Base-by-base conservation (phyloP, 164 flowering plant genomes). In the Berberis vulgaris region DNA sequence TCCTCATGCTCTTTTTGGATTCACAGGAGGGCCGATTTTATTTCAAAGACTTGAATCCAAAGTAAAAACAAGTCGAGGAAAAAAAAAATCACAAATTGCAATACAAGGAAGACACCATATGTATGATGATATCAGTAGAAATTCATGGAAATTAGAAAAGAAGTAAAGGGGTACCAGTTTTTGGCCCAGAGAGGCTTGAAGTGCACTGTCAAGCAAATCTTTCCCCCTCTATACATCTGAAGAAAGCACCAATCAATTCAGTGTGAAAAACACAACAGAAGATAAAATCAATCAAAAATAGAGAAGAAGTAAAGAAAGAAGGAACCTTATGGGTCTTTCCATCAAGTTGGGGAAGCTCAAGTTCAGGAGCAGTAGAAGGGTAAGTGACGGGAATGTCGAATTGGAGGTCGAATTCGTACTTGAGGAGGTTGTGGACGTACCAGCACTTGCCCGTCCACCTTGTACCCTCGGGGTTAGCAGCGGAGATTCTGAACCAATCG, bases 161-260 rank as follows among this genome's bases (percentile, higher is more conserved):
- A 26, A 26, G 26, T 26, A 26, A 26, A 0, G 26, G 26, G 26
- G 26, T 82, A 93, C 97, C 97, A 82, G 61, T 93, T 93, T 71
- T 93, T 93, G 0, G 98, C 97, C 98, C 98, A 93, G 26, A 93
- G 81, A 1, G 97, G 98, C 86, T 93, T 93, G 89, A 93, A 93
- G 72, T 93, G 98, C 73, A 93, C 89, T 4, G 98, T 93, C 82
- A 93, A 78, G 75, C 97, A 93, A 45, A 93, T 90, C 85, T 93
- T 93, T 73, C 98, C 98, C 58, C 98, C 98, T 78, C 98, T 82
- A 68, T 93, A 93, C 97, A 93, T 93, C 98, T 92, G 77, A 54
- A 45, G 65, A 69, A 59, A 5, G 4, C 45, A 40, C 7, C 6
- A 71, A 53, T 64, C 40, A 61, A 38, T n/a, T 63, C 12, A 4